Evolutionary conservation across 2,329 filamentous ascomycete genomes (phyloP), one percentile per base, ranked within the genome.

Genomic region (Xylariales sp.): DNA sequence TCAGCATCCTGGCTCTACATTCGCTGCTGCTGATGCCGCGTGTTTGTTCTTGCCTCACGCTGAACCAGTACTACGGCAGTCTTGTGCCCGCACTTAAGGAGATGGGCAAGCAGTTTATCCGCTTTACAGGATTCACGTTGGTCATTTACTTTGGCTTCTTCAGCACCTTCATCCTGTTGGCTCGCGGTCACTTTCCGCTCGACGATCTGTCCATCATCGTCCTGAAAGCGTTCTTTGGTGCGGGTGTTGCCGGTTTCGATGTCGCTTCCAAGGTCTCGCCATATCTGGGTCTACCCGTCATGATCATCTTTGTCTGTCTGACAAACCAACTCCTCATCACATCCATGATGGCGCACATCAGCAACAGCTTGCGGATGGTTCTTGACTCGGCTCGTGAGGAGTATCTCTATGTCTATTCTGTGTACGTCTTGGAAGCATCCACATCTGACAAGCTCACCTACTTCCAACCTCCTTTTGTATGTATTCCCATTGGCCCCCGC

Each of bases 291-390:
- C 19, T 33, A 4, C 31, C 31, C 5, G 31, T 33, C 31, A 33
- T 33, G 31, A 20, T 33, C 12, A 21, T 33, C 17, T 33, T 33
- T 23, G 31, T 33, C 12, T 33, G 31, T n/a, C 17, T 33, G 16
- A 33, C 31, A 17, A 33, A 33, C 19, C 31, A 33, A 23, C 23
- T 33, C 18, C 20, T 33, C n/a, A 33, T 33, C 31, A 33, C 31
- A 14, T 21, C 18, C 23, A 33, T 33, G 31, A 33, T 33, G 31
- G 31, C 31, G 8, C 31, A 33, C n/a, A 33, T 33, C 31, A 33
- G 31, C 31, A 33, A 33, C 19, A 33, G 31, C 20, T 20, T 33
- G 11, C 31, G 31, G 5, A 17, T 21, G 14, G 31, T 33, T 21
- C 31, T 33, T 20, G 31, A 33, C 31, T 33, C 31, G 15, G 23